Evolutionary conservation across 805 yeast species (phyloP).

Genomic region (Schwanniomyces yamadae): DNA sequence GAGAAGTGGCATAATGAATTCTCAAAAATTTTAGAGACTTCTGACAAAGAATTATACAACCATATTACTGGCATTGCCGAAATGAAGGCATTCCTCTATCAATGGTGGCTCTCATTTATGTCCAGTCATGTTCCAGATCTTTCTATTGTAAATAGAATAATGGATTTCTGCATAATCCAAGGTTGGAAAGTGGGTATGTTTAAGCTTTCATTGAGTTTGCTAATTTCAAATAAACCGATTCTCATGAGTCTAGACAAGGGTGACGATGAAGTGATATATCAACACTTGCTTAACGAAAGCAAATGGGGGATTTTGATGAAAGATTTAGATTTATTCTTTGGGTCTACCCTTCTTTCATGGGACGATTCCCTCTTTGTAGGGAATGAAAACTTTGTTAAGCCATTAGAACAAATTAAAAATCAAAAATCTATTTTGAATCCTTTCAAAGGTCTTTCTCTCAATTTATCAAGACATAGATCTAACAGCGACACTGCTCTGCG

Average conservation of each 20-base stretch:
- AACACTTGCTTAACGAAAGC: slow-evolving; percentile 42
- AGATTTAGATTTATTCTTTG: slow-evolving; percentile 38
- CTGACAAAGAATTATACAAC: slow-evolving; percentile 38
- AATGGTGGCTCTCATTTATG: slow-evolving; percentile 64
- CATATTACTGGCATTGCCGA: slow-evolving; percentile 47
- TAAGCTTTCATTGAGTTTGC: slow-evolving; percentile 54
- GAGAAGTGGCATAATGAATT: slow-evolving; percentile 54
- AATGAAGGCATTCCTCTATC: slow-evolving; percentile 51
- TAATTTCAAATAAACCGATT: slow-evolving; percentile 48
- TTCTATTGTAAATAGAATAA: slow-evolving; percentile 45
- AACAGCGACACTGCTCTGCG: slow-evolving; percentile 8
- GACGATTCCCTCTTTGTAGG: slow-evolving; percentile 28
- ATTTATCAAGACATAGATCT: slow-evolving; percentile 13
- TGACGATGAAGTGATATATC: slow-evolving; percentile 44
- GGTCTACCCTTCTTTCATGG: slow-evolving; percentile 35
- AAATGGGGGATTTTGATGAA: slow-evolving; percentile 43
- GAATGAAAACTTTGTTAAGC: slow-evolving; percentile 1
- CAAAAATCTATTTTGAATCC: slow-evolving; percentile 25
- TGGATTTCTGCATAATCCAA: slow-evolving; percentile 53
- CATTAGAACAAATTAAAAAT: no score
- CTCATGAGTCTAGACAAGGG: slow-evolving; percentile 32
- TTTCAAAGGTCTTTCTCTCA: slow-evolving; percentile 28
- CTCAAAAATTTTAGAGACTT: slow-evolving; percentile 37
- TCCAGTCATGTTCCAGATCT: slow-evolving; percentile 60
- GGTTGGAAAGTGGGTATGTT: slow-evolving; percentile 54